phyloP scores from a whole-genome alignment of 257 asterid species.

The Solanum boliviense region DNA sequence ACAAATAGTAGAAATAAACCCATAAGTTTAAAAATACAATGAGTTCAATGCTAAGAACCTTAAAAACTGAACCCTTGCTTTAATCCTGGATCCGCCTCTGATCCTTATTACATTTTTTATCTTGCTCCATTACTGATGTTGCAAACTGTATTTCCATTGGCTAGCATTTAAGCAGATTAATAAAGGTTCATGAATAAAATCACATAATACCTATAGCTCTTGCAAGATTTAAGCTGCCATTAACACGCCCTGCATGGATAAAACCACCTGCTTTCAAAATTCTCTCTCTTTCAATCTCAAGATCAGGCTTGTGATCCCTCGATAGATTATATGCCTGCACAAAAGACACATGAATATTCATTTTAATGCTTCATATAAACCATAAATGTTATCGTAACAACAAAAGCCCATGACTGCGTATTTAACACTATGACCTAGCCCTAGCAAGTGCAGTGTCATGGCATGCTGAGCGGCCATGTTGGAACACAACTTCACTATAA shows the following conservation, averaged over 20 bases:
- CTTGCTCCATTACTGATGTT: background rate
- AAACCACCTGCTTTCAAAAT: slow-evolving; percentile 93
- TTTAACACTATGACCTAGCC: background rate
- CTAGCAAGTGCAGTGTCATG: background rate
- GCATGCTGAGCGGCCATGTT: background rate
- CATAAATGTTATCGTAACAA: background rate
- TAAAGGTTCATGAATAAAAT: background rate
- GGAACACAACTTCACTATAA: background rate
- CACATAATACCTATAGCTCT: slow-evolving; percentile 74
- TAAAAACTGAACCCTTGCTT: background rate
- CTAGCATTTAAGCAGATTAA: background rate
- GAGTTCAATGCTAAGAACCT: background rate
- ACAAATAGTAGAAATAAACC: background rate
- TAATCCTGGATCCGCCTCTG: background rate
- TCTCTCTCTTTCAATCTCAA: slow-evolving; percentile 86
- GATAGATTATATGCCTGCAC: slow-evolving; percentile 87
- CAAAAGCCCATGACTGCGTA: background rate
- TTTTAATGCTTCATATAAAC: background rate
- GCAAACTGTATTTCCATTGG: background rate
- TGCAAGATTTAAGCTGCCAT: slow-evolving; percentile 91
- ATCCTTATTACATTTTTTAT: background rate
- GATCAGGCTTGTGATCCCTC: slow-evolving; percentile 96
- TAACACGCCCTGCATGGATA: slow-evolving; percentile 91
- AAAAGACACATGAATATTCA: background rate
- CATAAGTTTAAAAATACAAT: background rate